Evolutionary conservation across 2,329 filamentous ascomycete species (phyloP).

Genomic region (Pseudopyrenochaeta lycopersici): DNA sequence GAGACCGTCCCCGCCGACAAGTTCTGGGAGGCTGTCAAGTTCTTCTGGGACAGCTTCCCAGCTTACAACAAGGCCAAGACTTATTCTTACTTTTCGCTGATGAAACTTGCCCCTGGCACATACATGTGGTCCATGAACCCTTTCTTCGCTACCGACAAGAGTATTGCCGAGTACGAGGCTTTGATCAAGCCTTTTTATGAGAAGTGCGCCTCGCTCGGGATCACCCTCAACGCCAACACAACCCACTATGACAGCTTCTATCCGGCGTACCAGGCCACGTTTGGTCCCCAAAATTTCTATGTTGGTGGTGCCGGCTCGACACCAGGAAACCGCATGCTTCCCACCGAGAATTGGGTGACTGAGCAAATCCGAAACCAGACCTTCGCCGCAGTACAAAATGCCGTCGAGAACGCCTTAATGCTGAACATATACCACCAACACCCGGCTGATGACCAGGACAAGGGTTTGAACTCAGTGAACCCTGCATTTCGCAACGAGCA

Average conservation of each 20-base stretch:
- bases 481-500: slow-evolving; percentile 41
- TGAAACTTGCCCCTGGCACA: slow-evolving; percentile 28
- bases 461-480: slow-evolving; percentile 38
- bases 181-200: slow-evolving; percentile 35
- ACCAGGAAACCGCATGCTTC: slow-evolving; percentile 47
- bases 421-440: slow-evolving; percentile 38
- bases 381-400: slow-evolving; percentile 31
- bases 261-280: slow-evolving; percentile 42
- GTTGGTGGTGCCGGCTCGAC: slow-evolving; percentile 43
- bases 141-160: slow-evolving; percentile 40
- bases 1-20: slow-evolving; percentile 39
- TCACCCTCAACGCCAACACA: slow-evolving; percentile 33
- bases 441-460: slow-evolving; percentile 24
- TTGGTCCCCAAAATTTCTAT: slow-evolving; percentile 28
- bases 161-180: slow-evolving; percentile 29
- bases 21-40: slow-evolving; percentile 39
- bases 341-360: slow-evolving; percentile 41
- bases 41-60: slow-evolving; percentile 34
- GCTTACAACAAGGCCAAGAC: slow-evolving; percentile 35
- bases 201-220: slow-evolving; percentile 30
- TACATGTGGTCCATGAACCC: slow-evolving; percentile 39
- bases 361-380: slow-evolving; percentile 35
- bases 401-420: slow-evolving; percentile 31
- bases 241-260: slow-evolving; percentile 37
- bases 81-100: slow-evolving; percentile 38